These are phyloP conservation scores for Dillenia turbinata DNA, from an alignment of 164 flowering plant species.

Conservation along the genomic window DNA sequence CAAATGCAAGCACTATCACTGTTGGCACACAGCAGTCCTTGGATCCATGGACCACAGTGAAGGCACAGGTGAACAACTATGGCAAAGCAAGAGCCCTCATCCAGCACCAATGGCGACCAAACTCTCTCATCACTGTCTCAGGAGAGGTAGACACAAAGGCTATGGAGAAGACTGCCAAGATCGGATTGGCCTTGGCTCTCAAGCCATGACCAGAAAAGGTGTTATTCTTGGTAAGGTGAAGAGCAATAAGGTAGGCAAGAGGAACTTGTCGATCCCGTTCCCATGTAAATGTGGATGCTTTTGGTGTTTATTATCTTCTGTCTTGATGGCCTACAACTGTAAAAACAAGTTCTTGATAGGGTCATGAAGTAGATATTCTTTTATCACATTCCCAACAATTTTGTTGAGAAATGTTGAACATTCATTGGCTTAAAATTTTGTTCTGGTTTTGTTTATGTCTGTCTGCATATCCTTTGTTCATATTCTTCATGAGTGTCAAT, in stretches of 20 bases:
- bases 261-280: not conserved
- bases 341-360: too few relatives aligned
- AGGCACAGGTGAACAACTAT: conserved; percentile 51
- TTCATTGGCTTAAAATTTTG: too few relatives aligned
- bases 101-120: conserved; percentile 67
- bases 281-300: too few relatives aligned
- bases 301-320: too few relatives aligned
- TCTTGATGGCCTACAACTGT: too few relatives aligned
- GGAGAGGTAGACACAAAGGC: conserved; percentile 60
- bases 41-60: conserved; percentile 48
- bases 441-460: too few relatives aligned
- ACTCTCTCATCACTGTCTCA: conserved; percentile 49
- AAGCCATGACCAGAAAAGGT: conserved; percentile 29
- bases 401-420: too few relatives aligned
- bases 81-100: conserved; percentile 50
- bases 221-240: conserved; percentile 4
- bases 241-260: not conserved
- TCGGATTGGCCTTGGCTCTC: conserved; percentile 54
- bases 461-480: too few relatives aligned
- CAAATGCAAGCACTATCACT: conserved; percentile 40
- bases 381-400: too few relatives aligned
- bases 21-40: conserved; percentile 56
- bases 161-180: conserved; percentile 53
- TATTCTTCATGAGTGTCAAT: too few relatives aligned
- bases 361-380: too few relatives aligned